A percentile compares a stretch with the other conserved stretches of the same genome.
These are phyloP conservation scores for Populus tremula DNA, from an alignment of 345 rosid genomes.

Conservation along the genomic window DNA sequence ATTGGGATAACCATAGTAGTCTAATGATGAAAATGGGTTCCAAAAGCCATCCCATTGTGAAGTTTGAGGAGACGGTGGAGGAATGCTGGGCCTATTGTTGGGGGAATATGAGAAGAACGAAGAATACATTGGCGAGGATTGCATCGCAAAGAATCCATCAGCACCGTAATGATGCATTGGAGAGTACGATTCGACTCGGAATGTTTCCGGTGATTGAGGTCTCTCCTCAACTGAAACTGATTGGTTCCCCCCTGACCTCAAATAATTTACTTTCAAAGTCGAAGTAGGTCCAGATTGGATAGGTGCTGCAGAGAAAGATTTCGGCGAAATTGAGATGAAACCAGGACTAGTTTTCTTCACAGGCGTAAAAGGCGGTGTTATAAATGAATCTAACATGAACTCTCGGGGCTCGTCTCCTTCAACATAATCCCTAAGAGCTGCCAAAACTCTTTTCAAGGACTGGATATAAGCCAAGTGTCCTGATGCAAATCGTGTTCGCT, in stretches of 20 bases:
- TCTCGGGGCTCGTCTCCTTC: slow-evolving; percentile 73
- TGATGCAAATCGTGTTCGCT: slow-evolving; percentile 74
- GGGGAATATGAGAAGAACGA: slow-evolving; percentile 45
- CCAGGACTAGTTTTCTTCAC: slow-evolving; percentile 56
- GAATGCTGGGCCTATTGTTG: slow-evolving; percentile 52
- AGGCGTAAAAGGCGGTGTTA: slow-evolving; percentile 54
- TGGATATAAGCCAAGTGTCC: slow-evolving; percentile 77
- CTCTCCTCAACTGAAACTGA: slow-evolving; percentile 75
- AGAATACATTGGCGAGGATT: slow-evolving; percentile 47
- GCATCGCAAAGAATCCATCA: slow-evolving; percentile 64
- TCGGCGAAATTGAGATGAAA: slow-evolving; percentile 68
- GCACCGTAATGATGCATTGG: slow-evolving; percentile 49
- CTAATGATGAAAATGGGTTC: slow-evolving; percentile 93
- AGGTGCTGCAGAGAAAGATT: slow-evolving; percentile 42
- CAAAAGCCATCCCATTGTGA: slow-evolving; percentile 96
- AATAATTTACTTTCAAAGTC: slow-evolving; percentile 53
- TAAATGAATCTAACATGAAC: slow-evolving; percentile 59
- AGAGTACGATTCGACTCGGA: slow-evolving; percentile 54
- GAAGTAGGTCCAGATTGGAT: slow-evolving; percentile 46
- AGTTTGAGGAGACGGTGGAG: slow-evolving; percentile 83
- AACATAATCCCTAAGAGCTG: slow-evolving; percentile 69
- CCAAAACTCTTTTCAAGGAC: slow-evolving; percentile 78
- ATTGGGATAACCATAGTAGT: slow-evolving; percentile 66
- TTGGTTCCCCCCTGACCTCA: slow-evolving; percentile 63
- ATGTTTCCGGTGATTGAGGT: slow-evolving; percentile 72